These are phyloP conservation scores for Ramaria sp. DNA, from an alignment of 768 basidiomycete species.

Conservation along the genomic window DNA sequence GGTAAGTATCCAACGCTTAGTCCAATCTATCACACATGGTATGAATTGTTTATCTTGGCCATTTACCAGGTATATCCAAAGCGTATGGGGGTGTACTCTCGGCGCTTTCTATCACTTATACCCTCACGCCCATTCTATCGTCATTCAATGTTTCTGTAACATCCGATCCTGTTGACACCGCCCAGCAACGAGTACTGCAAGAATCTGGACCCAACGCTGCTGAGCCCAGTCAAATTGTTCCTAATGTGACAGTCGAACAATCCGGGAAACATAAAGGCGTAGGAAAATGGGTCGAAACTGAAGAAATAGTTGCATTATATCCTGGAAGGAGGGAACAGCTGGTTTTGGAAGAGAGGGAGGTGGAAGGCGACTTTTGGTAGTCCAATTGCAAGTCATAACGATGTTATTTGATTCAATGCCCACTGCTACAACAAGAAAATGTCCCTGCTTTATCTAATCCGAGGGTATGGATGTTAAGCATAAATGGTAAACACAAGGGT, in stretches of 20 bases:
- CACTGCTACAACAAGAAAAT: too few species aligned
- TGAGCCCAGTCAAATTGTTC: too few species aligned
- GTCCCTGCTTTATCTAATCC: too few species aligned
- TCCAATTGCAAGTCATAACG: too few species aligned
- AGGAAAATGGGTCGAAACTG: constrained; percentile 43
- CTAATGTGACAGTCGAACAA: not conserved
- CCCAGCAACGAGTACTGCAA: too few species aligned
- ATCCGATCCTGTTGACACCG: not conserved
- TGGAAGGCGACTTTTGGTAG: constrained; percentile 18
- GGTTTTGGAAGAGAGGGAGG: constrained; percentile 36
- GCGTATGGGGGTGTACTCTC: constrained; percentile 93
- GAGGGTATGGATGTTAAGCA: not conserved
- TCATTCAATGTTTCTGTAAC: constrained; percentile 5
- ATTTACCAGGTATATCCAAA: constrained; percentile 68
- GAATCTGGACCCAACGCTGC: too few species aligned
- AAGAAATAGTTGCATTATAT: constrained; percentile 61
- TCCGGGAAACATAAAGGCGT: not conserved
- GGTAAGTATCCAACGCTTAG: constrained; percentile 30
- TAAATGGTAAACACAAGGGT: not conserved
- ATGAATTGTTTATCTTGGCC: not conserved
- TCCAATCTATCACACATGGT: too few species aligned
- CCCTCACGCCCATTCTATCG: constrained; percentile 47
- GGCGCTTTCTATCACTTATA: constrained; percentile 80
- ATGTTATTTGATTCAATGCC: too few species aligned
- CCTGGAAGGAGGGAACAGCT: constrained; percentile 39